phyloP scores from a whole-genome alignment of 73 alveolate genomes.

The Symbiodinium pilosum region DNA sequence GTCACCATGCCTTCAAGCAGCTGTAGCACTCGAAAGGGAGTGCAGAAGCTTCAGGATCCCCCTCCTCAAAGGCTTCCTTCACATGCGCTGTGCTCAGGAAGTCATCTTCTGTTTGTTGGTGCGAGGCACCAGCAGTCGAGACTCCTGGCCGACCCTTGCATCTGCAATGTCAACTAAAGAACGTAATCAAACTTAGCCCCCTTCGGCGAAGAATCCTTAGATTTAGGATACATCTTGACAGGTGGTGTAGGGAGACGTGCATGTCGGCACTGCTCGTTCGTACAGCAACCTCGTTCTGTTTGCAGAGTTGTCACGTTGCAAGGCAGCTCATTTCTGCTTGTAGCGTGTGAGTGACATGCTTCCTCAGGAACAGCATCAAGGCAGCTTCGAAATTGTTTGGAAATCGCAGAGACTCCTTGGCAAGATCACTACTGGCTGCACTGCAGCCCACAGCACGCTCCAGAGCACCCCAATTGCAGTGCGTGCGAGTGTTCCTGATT shows the following conservation, averaged over 20 bases:
- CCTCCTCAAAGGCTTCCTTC: too few species aligned
- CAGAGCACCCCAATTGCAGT: too few species aligned
- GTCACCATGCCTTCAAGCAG: too few species aligned
- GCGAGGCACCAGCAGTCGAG: slow-evolving; percentile 34
- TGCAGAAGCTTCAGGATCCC: background rate
- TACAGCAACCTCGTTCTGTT: background rate
- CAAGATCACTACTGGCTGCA: slow-evolving; percentile 64
- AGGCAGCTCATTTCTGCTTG: too few species aligned
- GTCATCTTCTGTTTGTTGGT: slow-evolving; percentile 61
- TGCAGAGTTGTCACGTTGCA: background rate
- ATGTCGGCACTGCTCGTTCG: background rate
- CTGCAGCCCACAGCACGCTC: slow-evolving; percentile 24
- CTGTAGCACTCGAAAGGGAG: too few species aligned
- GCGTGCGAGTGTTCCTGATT: too few species aligned
- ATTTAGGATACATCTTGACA: too few species aligned
- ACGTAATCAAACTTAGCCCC: too few species aligned
- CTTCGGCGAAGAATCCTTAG: too few species aligned
- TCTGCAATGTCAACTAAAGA: too few species aligned
- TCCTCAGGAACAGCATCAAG: background rate
- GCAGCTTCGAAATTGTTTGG: slow-evolving; percentile 38
- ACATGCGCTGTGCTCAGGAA: slow-evolving; percentile 15
- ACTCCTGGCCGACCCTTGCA: slow-evolving; percentile 57
- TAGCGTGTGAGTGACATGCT: too few species aligned
- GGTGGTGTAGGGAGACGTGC: too few species aligned
- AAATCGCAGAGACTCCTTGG: slow-evolving; percentile 61